These are phyloP conservation scores for Vigna angularis DNA, from an alignment of 306 rosid species.

Conservation along the genomic window DNA sequence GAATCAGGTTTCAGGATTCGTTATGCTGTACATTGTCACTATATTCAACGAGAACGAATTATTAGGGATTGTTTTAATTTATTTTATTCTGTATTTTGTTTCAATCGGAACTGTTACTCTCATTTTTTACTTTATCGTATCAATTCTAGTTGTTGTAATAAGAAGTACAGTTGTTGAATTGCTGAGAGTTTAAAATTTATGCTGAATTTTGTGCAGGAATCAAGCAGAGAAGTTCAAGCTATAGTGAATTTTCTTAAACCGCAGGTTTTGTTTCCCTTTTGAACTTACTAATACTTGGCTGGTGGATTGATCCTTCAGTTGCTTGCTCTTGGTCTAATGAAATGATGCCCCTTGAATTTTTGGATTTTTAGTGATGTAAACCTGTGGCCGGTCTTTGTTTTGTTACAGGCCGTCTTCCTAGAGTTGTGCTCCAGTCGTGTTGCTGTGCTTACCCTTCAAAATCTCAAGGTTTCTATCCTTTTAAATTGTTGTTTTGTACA, in stretches of 20 bases:
- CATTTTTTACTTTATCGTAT: conserved; percentile 17
- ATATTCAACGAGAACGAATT: conserved; percentile 21
- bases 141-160: conserved; percentile 6
- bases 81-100: not conserved
- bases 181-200: conserved; percentile 4
- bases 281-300: conserved; percentile 39
- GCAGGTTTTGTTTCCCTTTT: conserved; percentile 63
- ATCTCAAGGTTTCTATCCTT: conserved; percentile 65
- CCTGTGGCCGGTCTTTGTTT: conserved; percentile 38
- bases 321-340: conserved; percentile 43
- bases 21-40: conserved; percentile 31
- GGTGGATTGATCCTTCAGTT: conserved; percentile 37
- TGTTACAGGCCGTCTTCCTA: conserved; percentile 83
- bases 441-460: conserved; percentile 77
- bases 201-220: conserved; percentile 64
- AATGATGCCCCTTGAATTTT: conserved; percentile 4
- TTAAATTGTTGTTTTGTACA: conserved; percentile 2
- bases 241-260: conserved; percentile 81
- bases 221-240: conserved; percentile 86
- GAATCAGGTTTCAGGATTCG: not conserved
- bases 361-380: conserved; percentile 30
- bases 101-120: conserved; percentile 19
- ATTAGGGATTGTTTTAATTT: not conserved
- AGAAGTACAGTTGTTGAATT: conserved; percentile 2
- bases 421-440: conserved; percentile 90